Percentiles rank a stretch among this genome's conserved stretches.
Conservation (phyloP, 2,329 filamentous ascomycete genomes). For the Pestalotiopsis sp. region DNA sequence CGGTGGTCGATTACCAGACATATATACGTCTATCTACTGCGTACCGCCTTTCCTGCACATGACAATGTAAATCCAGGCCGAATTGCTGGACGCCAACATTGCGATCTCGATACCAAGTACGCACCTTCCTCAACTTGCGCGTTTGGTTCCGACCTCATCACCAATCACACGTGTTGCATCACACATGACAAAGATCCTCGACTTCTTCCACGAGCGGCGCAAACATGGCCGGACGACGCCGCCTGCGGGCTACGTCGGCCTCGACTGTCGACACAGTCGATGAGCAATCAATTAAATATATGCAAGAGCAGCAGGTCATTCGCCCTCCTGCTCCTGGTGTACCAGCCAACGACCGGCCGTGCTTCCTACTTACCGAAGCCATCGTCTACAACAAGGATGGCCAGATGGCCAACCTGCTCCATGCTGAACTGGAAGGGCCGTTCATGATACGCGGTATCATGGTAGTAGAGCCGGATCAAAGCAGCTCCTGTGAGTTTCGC, state of each 20-base stretch:
- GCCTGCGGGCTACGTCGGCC: slow-evolving; percentile 42
- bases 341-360: slow-evolving; percentile 58
- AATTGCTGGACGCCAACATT: not conserved
- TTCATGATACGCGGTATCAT: slow-evolving; percentile 64
- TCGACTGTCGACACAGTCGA: slow-evolving; percentile 49
- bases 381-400: slow-evolving; percentile 60
- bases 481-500: slow-evolving; percentile 38
- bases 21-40: not conserved
- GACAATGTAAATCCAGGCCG: not conserved
- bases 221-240: slow-evolving; percentile 39
- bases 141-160: not conserved
- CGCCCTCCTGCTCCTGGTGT: slow-evolving; percentile 35
- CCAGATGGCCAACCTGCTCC: slow-evolving; percentile 62
- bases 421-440: slow-evolving; percentile 62
- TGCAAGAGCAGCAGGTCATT: slow-evolving; percentile 38
- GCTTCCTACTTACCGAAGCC: slow-evolving; percentile 64
- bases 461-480: slow-evolving; percentile 48
- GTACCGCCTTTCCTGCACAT: not conserved
- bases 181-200: slow-evolving; percentile 31
- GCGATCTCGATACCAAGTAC: not conserved
- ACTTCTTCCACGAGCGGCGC: not conserved
- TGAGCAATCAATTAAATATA: slow-evolving; percentile 33
- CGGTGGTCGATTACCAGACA: not conserved
- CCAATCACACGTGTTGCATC: slow-evolving; percentile 23
- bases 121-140: not conserved